Evolutionary conservation across 495 filamentous ascomycete genomes (phyloP).

Genomic region (Aspergillus bertholletiae): DNA sequence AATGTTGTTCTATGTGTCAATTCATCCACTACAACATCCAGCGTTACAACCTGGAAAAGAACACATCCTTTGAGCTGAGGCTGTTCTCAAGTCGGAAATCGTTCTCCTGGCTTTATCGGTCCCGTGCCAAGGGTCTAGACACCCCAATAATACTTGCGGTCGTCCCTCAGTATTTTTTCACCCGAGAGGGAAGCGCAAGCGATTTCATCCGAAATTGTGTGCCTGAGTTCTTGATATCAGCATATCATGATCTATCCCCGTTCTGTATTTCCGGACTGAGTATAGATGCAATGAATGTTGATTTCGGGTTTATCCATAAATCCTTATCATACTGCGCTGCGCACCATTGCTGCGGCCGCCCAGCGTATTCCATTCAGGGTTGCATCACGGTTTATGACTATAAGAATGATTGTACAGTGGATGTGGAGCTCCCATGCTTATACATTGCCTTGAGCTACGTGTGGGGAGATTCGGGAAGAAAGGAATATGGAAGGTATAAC

Average conservation of each 20-base stretch:
- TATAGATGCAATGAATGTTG: not conserved
- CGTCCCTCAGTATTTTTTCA: no score
- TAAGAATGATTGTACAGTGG: not conserved
- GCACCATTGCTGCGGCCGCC: not conserved
- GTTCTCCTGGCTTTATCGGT: constrained; percentile 2
- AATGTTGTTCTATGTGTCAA: no score
- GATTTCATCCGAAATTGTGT: not conserved
- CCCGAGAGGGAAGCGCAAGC: not conserved
- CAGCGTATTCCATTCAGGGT: not conserved
- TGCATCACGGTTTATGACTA: not conserved
- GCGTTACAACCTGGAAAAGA: no score
- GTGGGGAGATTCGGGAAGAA: not conserved
- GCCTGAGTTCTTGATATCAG: not conserved
- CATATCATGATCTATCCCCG: not conserved
- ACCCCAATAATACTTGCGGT: no score
- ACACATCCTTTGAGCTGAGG: no score
- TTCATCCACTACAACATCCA: no score
- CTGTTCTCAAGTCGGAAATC: not conserved
- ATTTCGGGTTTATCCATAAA: not conserved
- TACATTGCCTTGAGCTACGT: not conserved
- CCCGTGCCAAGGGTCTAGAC: no score
- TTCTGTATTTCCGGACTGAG: not conserved
- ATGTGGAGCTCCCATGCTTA: not conserved
- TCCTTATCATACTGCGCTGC: not conserved
- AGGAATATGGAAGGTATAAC: not conserved